A percentile compares a stretch with the other conserved stretches of the same genome.
Conservation (phyloP, 768 basidiomycete genomes). For the Leccinum ochraceum region DNA sequence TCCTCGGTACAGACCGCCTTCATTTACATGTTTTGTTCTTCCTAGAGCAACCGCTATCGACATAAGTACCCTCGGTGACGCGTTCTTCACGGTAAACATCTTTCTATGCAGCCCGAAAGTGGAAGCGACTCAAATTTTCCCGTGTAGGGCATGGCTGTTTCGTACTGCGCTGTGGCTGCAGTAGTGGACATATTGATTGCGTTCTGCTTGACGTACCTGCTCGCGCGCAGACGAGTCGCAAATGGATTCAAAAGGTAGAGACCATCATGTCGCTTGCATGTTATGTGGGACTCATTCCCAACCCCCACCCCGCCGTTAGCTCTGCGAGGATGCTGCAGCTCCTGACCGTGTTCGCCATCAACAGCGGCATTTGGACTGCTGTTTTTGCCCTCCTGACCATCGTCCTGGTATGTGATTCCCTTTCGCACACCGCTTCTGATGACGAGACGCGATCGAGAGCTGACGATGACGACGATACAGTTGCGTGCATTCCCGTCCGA, state of each 20-base stretch:
- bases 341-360: conserved; percentile 8
- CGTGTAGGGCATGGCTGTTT: neutral
- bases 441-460: neutral
- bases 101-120: neutral
- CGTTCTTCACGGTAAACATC: neutral
- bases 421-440: neutral
- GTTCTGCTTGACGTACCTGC: conserved; percentile 2
- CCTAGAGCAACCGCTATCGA: neutral
- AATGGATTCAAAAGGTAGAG: conserved; percentile 4
- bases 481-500: neutral
- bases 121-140: neutral
- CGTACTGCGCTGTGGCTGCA: conserved; percentile 4
- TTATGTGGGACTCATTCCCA: neutral
- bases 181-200: conserved; percentile 6
- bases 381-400: conserved; percentile 2
- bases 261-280: neutral
- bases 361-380: conserved; percentile 7
- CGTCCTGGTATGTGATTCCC: neutral
- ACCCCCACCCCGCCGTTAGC: neutral
- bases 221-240: neutral
- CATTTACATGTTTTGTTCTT: neutral
- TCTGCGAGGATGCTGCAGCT: conserved; percentile 7
- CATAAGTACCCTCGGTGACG: neutral
- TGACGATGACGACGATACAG: neutral
- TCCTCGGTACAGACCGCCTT: neutral